Evolutionary conservation across 1,139 yeast species (phyloP), one percentile per base, ranked within the genome.

Genomic region (Pichia sp.): DNA sequence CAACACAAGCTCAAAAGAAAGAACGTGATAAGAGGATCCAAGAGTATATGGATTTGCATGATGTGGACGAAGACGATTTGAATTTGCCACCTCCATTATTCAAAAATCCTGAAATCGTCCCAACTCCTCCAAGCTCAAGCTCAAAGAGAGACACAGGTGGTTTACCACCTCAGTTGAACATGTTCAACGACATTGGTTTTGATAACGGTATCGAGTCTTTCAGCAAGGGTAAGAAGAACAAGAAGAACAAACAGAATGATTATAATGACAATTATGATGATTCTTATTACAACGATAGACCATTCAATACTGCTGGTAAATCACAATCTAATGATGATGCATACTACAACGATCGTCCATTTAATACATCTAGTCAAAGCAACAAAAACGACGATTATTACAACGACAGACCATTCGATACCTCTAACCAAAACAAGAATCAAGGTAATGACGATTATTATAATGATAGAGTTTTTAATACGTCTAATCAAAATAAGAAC

Each of bases 1-100:
- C n/a, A 2, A 44, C 49, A n/a, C 37, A 30, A 4, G 34, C 48
- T 1, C 45, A 48, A 20, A 53, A 45, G 40, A 46, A 46, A 20
- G 40, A 22, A 22, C 17, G 17, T 9, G 28, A 37, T 5, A 33
- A 19, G 20, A 21, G 34, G 30, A 32, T 32, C 6, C 45, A 50
- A 21, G 24, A 44, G 10, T 44, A 38, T 35, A 21, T 37, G 4
- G 27, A 33, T 11, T n/a, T 34, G 4, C 4, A 39, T 34, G 41
- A 46, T 18, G 39, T 28, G 2, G 40, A 46, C 22, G 21, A 20
- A 6, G 43, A 42, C 34, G 45, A 38, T 36, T 17, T 38, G 19
- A 40, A 40, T 10, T 20, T 46, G 17, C 48, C 50, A 30, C 46
- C 48, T 20, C 37, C 48, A n/a, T 24, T 32, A 32, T 34, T 17